Evolutionary conservation across 2,329 filamentous ascomycete species (phyloP).

Genomic region (Tolypocladium ophioglossoides): DNA sequence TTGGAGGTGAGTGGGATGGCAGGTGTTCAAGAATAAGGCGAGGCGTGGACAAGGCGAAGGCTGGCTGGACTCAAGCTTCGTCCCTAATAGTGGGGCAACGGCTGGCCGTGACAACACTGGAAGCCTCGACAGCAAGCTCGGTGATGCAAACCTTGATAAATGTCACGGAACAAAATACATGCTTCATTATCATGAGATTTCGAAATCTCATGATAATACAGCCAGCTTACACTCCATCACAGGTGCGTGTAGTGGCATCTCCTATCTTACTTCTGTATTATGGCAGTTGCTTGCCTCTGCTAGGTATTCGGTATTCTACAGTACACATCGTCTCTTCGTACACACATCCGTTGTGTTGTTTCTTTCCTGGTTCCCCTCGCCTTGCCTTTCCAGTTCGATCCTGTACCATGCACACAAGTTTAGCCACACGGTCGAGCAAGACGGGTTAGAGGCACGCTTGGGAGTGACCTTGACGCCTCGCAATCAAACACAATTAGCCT

Average conservation of each 20-base stretch:
- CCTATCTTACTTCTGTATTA: background rate
- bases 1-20: background rate
- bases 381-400: background rate
- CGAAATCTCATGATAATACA: too few relatives aligned
- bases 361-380: background rate
- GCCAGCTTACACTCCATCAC: background rate
- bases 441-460: background rate
- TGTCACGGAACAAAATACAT: background rate
- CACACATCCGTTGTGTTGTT: background rate
- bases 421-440: background rate
- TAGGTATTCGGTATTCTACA: background rate
- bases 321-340: background rate
- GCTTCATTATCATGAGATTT: too few relatives aligned
- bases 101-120: background rate
- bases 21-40: background rate
- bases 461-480: conserved; percentile 2
- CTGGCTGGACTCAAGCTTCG: background rate
- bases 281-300: background rate
- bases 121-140: too few relatives aligned
- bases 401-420: background rate
- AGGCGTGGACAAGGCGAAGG: background rate
- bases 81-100: background rate
- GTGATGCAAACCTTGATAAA: background rate
- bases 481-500: conserved; percentile 8
- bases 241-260: background rate